phyloP scores from a whole-genome alignment of 257 asterid species.

The Nicotiana attenuata region DNA sequence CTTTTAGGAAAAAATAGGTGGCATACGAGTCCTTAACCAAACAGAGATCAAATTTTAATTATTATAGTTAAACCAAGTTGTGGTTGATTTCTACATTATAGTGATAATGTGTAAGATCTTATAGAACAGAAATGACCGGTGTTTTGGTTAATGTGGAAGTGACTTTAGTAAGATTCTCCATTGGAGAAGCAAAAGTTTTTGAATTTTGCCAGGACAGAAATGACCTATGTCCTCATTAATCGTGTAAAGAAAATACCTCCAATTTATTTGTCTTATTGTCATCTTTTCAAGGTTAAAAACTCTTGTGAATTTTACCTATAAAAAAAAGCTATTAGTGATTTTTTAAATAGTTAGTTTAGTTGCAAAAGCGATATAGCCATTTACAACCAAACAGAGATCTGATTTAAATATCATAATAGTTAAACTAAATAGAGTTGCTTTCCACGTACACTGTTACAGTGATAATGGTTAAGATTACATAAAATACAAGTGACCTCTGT shows the following conservation, averaged over 20 bases:
- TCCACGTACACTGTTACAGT: neutral
- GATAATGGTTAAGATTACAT: neutral
- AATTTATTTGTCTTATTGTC: neutral
- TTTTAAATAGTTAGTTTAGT: neutral
- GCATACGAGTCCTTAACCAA: neutral
- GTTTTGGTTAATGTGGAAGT: neutral
- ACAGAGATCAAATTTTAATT: neutral
- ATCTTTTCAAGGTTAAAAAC: neutral
- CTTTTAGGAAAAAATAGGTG: neutral
- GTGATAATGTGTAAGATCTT: neutral
- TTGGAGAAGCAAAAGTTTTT: neutral
- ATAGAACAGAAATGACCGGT: neutral
- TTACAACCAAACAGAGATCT: neutral
- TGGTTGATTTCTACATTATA: neutral
- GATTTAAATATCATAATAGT: neutral
- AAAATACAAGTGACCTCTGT: neutral
- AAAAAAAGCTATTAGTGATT: neutral
- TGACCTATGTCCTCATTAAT: neutral
- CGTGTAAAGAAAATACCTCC: neutral
- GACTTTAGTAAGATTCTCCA: neutral
- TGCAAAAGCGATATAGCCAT: neutral
- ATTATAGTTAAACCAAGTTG: neutral
- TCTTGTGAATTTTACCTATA: neutral
- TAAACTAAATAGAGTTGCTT: neutral
- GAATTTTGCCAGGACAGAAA: neutral